Conservation (phyloP, 2,329 filamentous ascomycete genomes). For the Epichloe festucae region DNA sequence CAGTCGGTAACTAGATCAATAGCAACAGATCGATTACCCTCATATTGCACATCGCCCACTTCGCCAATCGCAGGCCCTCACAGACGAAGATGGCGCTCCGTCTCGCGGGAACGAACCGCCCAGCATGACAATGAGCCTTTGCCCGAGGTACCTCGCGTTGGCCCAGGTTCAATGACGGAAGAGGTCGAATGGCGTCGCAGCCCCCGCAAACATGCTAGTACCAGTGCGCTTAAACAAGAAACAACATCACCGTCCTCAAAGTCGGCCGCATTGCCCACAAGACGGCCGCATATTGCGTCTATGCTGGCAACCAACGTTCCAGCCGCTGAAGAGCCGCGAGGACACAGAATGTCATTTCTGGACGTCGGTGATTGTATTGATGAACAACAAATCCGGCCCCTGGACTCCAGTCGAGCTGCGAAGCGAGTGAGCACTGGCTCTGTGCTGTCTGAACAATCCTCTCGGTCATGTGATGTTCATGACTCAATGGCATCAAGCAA, state of each 20-base stretch:
- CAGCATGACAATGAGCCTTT: neutral
- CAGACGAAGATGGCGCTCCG: neutral
- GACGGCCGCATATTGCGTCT: slow-evolving; percentile 3
- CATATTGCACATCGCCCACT: neutral
- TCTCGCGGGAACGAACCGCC: neutral
- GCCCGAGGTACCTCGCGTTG: neutral
- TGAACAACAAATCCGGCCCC: slow-evolving; percentile 1
- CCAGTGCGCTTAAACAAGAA: neutral
- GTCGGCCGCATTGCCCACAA: neutral
- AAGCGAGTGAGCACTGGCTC: slow-evolving; percentile 18
- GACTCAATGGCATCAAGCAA: slow-evolving; percentile 6
- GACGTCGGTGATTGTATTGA: neutral
- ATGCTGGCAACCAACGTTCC: neutral
- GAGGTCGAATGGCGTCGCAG: neutral
- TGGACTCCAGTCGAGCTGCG: slow-evolving; percentile 9
- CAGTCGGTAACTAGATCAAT: slow-evolving; percentile 14
- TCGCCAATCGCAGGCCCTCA: neutral
- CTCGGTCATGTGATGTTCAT: slow-evolving; percentile 10
- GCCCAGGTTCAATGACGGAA: neutral
- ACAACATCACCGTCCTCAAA: neutral
- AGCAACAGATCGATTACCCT: slow-evolving; percentile 1
- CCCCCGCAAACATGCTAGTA: slow-evolving; percentile 4
- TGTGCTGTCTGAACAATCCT: slow-evolving; percentile 14
- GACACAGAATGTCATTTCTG: slow-evolving; percentile 5
- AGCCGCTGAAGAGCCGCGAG: neutral